Conservation (phyloP, 768 basidiomycete genomes). For the Agaricus subrufescens region DNA sequence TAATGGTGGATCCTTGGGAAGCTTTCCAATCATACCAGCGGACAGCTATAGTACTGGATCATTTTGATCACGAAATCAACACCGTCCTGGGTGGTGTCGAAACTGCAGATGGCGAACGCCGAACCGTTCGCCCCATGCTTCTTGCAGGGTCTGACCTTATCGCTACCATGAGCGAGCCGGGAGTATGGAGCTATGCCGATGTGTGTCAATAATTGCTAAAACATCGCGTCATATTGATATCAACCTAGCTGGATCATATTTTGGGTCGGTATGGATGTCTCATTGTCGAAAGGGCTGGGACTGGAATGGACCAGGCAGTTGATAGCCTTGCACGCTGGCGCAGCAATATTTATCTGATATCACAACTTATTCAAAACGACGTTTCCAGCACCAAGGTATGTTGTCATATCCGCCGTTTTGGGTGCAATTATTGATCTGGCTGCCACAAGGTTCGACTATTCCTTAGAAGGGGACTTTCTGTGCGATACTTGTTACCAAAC, state of each 20-base stretch:
- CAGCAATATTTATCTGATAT: constrained; percentile 85
- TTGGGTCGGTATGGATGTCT: constrained; percentile 91
- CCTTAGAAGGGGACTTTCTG: constrained; percentile 73
- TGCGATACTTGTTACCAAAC: constrained; percentile 87
- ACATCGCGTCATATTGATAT: constrained; percentile 4
- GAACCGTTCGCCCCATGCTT: constrained; percentile 82
- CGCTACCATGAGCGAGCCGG: constrained; percentile 96
- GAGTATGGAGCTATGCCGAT: constrained; percentile 94
- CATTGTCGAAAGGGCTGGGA: constrained; percentile 93
- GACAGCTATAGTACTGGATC: constrained; percentile 95
- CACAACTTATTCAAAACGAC: constrained; percentile 95
- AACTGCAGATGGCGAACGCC: constrained; percentile 69
- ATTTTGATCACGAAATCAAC: constrained; percentile 95
- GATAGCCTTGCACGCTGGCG: constrained; percentile 73
- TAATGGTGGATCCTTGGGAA: constrained; percentile 99
- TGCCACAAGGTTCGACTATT: constrained; percentile 56
- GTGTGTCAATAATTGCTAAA: constrained; percentile 44
- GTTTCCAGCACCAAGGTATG: constrained; percentile 90
- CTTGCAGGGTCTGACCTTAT: constrained; percentile 98
- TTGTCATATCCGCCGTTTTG: background rate
- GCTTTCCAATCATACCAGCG: constrained; percentile 92
- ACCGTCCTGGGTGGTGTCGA: constrained; percentile 73
- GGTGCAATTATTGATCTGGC: background rate
- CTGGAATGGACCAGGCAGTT: constrained; percentile 82
- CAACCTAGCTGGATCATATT: constrained; percentile 84